Evolutionary conservation across 495 filamentous ascomycete species (phyloP).

Genomic region (Daldinia grandis): DNA sequence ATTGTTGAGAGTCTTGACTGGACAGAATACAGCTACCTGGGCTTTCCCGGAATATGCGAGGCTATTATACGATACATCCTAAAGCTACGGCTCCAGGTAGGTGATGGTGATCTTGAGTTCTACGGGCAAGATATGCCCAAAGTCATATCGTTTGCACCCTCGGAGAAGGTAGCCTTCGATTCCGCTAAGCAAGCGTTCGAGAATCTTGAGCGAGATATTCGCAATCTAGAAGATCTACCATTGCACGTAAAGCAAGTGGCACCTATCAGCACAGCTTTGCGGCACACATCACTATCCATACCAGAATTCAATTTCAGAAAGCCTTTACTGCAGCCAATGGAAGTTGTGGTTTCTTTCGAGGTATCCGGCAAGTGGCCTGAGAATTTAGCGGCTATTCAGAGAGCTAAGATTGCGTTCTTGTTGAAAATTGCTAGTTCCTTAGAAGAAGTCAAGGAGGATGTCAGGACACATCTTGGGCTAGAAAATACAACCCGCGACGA

Average conservation of each 20-base stretch:
- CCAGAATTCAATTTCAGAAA: constrained; percentile 55
- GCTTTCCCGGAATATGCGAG: constrained; percentile 67
- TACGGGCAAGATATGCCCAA: constrained; percentile 68
- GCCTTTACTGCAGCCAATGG: constrained; percentile 52
- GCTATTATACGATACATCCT: constrained; percentile 83
- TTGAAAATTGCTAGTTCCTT: constrained; percentile 80
- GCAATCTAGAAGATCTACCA: constrained; percentile 79
- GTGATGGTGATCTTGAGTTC: constrained; percentile 62
- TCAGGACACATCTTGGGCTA: constrained; percentile 74
- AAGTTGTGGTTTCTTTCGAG: constrained; percentile 89
- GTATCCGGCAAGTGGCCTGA: constrained; percentile 94
- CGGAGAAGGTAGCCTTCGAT: constrained; percentile 62
- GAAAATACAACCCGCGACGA: constrained; percentile 74
- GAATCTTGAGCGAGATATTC: constrained; percentile 74
- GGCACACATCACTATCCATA: constrained; percentile 71
- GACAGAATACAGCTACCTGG: constrained; percentile 65
- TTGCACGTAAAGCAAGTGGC: constrained; percentile 80
- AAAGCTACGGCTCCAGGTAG: constrained; percentile 64
- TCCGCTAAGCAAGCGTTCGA: constrained; percentile 66
- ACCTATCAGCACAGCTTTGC: constrained; percentile 72
- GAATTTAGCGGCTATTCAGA: constrained; percentile 85
- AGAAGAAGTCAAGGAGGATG: constrained; percentile 58
- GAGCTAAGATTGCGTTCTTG: constrained; percentile 92
- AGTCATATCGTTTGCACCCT: constrained; percentile 58
- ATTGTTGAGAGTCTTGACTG: constrained; percentile 85